phyloP scores from a whole-genome alignment of 306 rosid species.

The Medicago arabica region DNA sequence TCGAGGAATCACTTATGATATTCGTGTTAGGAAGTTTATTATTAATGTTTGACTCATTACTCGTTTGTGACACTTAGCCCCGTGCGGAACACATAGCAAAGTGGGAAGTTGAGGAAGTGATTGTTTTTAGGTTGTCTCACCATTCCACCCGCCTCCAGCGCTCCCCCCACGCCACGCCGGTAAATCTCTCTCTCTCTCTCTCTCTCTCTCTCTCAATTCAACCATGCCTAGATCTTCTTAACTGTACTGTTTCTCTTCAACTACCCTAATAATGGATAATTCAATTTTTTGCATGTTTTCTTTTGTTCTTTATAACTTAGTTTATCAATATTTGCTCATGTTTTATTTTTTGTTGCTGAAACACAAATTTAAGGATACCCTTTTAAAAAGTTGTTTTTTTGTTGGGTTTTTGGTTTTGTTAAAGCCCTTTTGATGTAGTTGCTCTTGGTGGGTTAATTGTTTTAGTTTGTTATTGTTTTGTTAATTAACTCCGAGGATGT shows the following conservation, averaged over 20 bases:
- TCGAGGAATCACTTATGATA: too few relatives aligned
- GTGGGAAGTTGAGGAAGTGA: constrained; percentile 24
- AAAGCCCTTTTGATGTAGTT: constrained; percentile 8
- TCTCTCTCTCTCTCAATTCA: constrained; percentile 34
- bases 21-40: too few relatives aligned
- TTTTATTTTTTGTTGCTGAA: background rate
- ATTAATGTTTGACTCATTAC: too few relatives aligned
- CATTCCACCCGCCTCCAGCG: constrained; percentile 37
- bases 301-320: background rate
- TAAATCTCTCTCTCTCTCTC: constrained; percentile 26
- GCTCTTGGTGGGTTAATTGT: constrained; percentile 17
- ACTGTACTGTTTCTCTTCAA: constrained; percentile 7
- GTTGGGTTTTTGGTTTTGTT: background rate
- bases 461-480: background rate
- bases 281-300: constrained; percentile 13
- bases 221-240: constrained; percentile 35
- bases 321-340: constrained; percentile 1
- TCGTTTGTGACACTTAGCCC: too few relatives aligned
- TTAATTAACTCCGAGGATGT: background rate
- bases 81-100: background rate
- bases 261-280: background rate
- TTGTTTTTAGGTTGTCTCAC: constrained; percentile 30
- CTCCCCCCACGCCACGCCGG: constrained; percentile 20
- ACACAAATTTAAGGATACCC: background rate
- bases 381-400: constrained; percentile 18